Base-by-base conservation (phyloP, 2,329 filamentous ascomycete genomes). In the Pestalotiopsis sp. region DNA sequence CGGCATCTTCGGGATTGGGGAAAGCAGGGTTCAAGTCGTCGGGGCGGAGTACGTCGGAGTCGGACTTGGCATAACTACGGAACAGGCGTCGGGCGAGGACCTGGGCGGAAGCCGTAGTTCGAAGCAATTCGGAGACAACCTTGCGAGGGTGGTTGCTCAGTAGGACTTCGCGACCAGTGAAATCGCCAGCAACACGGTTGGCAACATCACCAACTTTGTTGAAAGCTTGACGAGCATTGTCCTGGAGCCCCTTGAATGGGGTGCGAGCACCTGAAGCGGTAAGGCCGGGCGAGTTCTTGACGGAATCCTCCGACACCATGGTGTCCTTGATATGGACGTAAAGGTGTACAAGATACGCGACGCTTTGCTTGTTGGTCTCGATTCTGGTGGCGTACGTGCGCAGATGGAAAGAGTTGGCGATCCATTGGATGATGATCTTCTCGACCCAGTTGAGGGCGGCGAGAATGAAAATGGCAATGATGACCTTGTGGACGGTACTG, bases 371-470 rank as follows among this genome's bases (percentile, higher is more conserved):
- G 84, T 97, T 97, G 79, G 95, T 87, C 70, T 96, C 93, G 74
- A 98, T 98, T 17, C 95, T 87, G 74, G 95, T 93, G 27, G 93
- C 91, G 76, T 98, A 98, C 0, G 95, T 98, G 59, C 95, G 89
- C 68, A 93, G 85, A 78, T 98, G 95, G 80, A 98, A 98, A 70
- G 92, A 94, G 68, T 95, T 95, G 39, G 95, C 95, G 73, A 98
- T 97, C 81, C 97, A 91, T 77, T 98, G 95, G 67, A 98, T 97
- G 73, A 97, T 88, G 69, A 98, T 92, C 84, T 98, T 98, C 80
- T 98, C 95, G 65, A 92, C 85, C 69, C 96, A 92, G 80, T 98
- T 98, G 70, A 98, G 84, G 2, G 90, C 85, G 0, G 90, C 88
- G 70, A 93, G 88, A 14, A 97, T 91, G 74, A 98, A 95, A n/a